Percentiles rank a stretch among this genome's conserved stretches.
These are phyloP conservation scores for Paragyromitra xinjiangensis DNA, from an alignment of 495 filamentous ascomycete genomes.

Conservation along the genomic window DNA sequence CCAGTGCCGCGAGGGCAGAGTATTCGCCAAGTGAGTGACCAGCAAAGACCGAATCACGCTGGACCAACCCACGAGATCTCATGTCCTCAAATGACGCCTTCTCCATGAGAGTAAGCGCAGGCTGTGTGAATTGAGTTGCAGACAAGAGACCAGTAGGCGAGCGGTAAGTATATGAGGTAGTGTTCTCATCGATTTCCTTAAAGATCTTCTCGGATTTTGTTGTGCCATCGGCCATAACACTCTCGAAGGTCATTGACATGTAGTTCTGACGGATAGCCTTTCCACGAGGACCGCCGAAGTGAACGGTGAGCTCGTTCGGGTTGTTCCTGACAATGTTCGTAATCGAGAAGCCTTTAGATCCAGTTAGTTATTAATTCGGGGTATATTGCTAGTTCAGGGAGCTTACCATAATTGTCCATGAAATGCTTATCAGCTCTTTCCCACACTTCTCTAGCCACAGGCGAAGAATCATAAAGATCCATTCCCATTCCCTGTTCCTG, in stretches of 20 bases:
- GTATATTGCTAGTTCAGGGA: not conserved
- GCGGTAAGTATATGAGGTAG: constrained; percentile 93
- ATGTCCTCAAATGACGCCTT: constrained; percentile 99
- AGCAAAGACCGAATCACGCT: constrained; percentile 94
- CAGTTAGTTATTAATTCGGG: constrained; percentile 59
- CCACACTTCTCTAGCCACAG: constrained; percentile 96
- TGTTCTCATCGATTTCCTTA: constrained; percentile 92
- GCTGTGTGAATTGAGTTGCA: constrained; percentile 98
- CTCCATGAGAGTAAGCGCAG: constrained; percentile 97
- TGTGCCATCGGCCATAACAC: constrained; percentile 84
- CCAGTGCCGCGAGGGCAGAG: constrained; percentile 92
- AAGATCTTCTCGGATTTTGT: constrained; percentile 99
- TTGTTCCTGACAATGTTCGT: constrained; percentile 99
- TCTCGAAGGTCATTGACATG: constrained; percentile 99
- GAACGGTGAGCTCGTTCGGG: constrained; percentile 96
- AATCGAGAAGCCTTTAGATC: constrained; percentile 79
- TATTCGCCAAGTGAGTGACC: constrained; percentile 99
- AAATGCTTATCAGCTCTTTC: constrained; percentile 97
- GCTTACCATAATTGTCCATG: constrained; percentile 94
- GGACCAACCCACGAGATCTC: constrained; percentile 94
- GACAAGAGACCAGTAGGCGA: constrained; percentile 95
- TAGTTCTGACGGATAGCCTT: constrained; percentile 98
- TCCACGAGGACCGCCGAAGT: constrained; percentile 95
- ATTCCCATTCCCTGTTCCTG: constrained; percentile 99
- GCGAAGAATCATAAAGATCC: constrained; percentile 92